Conservation (phyloP, 1,139 yeast genomes). For the Kodamaea fungicola region DNA sequence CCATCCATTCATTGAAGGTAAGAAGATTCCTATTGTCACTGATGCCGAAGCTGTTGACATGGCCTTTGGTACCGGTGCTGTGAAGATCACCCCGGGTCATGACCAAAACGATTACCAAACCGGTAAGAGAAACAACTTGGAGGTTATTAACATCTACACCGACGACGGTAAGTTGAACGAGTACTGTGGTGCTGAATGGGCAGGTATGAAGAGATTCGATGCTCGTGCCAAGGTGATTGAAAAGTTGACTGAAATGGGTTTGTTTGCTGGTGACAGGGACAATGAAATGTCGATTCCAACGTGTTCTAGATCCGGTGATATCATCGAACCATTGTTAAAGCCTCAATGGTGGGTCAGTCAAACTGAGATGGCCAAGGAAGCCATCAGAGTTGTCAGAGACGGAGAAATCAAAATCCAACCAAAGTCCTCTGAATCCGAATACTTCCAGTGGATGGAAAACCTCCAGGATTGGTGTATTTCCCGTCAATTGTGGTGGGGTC, state of each 20-base stretch:
- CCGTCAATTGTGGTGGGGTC: constrained; percentile 99
- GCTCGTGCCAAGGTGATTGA: constrained; percentile 87
- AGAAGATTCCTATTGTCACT: constrained; percentile 80
- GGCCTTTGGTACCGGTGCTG: constrained; percentile 99
- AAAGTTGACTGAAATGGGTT: constrained; percentile 68
- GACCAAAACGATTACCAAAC: constrained; percentile 95
- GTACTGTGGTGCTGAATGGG: constrained; percentile 84
- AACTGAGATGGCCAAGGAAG: constrained; percentile 83
- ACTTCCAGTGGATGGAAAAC: constrained; percentile 92
- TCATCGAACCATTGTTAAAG: constrained; percentile 92
- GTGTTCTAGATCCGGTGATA: constrained; percentile 95
- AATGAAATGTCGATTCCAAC: constrained; percentile 94
- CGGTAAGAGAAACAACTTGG: constrained; percentile 90
- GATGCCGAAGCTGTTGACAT: constrained; percentile 95
- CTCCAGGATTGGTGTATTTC: constrained; percentile 99
- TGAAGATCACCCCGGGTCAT: constrained; percentile 97
- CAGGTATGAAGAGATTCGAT: constrained; percentile 89
- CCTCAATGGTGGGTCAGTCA: constrained; percentile 99
- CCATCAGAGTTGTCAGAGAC: constrained; percentile 77
- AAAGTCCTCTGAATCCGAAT: constrained; percentile 87
- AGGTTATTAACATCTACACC: constrained; percentile 83
- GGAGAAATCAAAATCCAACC: constrained; percentile 85
- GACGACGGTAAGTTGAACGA: constrained; percentile 91
- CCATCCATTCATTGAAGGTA: constrained; percentile 81
- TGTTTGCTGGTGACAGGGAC: constrained; percentile 80